Evolutionary conservation across 306 rosid genomes (phyloP).

Genomic region (Dryas octopetala): DNA sequence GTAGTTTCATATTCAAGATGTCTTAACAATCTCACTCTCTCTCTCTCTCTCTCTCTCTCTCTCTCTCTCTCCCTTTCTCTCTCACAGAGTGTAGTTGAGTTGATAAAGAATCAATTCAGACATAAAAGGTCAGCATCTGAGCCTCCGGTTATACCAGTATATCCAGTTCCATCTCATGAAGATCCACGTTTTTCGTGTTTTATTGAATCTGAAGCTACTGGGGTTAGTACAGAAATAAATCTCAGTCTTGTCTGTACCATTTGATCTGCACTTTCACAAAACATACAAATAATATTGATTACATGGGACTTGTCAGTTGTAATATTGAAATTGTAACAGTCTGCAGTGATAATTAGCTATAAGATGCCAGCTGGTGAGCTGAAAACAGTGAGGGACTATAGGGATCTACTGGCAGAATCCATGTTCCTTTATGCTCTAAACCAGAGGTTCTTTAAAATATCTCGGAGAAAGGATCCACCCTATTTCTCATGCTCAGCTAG

Average conservation of each 20-base stretch:
- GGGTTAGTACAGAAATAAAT: constrained; percentile 66
- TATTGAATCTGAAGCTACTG: constrained; percentile 95
- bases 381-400: constrained; percentile 85
- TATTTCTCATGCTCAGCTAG: constrained; percentile 88
- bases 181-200: constrained; percentile 88
- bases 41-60: constrained; percentile 20
- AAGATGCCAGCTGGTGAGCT: constrained; percentile 73
- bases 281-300: not conserved
- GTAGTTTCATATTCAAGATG: constrained; percentile 19
- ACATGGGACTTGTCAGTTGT: constrained; percentile 10
- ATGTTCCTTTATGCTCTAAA: constrained; percentile 87
- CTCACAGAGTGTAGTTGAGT: constrained; percentile 66
- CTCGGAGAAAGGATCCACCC: constrained; percentile 94
- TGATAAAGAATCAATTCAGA: constrained; percentile 81
- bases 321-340: constrained; percentile 47
- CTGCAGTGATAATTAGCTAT: constrained; percentile 96
- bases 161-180: constrained; percentile 74
- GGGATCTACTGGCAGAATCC: constrained; percentile 83
- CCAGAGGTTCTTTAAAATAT: constrained; percentile 89
- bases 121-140: constrained; percentile 62
- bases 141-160: constrained; percentile 62
- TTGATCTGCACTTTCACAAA: constrained; percentile 9
- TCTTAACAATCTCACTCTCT: constrained; percentile 29
- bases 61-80: constrained; percentile 22
- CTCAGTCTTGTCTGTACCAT: constrained; percentile 15